phyloP scores from a whole-genome alignment of 2,329 filamentous ascomycete genomes.

The Geosmithia putterillii region DNA sequence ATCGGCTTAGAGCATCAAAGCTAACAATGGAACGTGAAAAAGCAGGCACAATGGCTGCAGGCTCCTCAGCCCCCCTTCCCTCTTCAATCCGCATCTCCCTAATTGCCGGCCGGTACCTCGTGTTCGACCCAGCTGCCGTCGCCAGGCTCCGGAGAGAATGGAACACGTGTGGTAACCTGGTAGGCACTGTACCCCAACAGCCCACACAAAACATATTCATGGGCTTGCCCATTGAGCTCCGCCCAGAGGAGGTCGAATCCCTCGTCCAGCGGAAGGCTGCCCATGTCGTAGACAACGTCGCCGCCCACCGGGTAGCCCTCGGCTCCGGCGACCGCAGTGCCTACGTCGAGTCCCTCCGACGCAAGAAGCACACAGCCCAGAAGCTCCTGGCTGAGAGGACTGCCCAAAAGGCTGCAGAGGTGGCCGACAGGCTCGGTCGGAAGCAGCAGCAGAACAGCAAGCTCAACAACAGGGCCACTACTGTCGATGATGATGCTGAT shows the following conservation, averaged over 20 bases:
- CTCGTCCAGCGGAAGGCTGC: conserved; percentile 67
- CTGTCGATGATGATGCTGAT: not conserved
- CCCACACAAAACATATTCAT: conserved; percentile 93
- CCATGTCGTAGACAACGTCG: conserved; percentile 69
- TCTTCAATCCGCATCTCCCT: conserved; percentile 73
- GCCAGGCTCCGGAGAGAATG: conserved; percentile 66
- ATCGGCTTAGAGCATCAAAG: not conserved
- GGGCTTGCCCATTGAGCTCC: conserved; percentile 76
- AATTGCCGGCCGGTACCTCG: conserved; percentile 69
- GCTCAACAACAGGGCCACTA: not conserved
- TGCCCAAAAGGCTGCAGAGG: conserved; percentile 19
- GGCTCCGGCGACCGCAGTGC: conserved; percentile 42
- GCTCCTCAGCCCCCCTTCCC: not conserved
- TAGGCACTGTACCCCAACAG: conserved; percentile 80
- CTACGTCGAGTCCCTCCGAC: conserved; percentile 48
- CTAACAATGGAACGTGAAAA: conserved; percentile 1
- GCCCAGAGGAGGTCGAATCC: conserved; percentile 77
- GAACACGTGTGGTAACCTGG: conserved; percentile 75
- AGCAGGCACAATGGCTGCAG: conserved; percentile 5
- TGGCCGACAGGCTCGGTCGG: conserved; percentile 9
- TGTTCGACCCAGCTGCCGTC: conserved; percentile 78
- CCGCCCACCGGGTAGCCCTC: conserved; percentile 56
- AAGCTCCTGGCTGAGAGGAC: conserved; percentile 25
- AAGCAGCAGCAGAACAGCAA: not conserved
- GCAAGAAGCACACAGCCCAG: conserved; percentile 27